A percentile compares a stretch with the other conserved stretches of the same genome.
Conservation (phyloP, 371 early-diverging fungal species). For the Actinomortierella wolfii region DNA sequence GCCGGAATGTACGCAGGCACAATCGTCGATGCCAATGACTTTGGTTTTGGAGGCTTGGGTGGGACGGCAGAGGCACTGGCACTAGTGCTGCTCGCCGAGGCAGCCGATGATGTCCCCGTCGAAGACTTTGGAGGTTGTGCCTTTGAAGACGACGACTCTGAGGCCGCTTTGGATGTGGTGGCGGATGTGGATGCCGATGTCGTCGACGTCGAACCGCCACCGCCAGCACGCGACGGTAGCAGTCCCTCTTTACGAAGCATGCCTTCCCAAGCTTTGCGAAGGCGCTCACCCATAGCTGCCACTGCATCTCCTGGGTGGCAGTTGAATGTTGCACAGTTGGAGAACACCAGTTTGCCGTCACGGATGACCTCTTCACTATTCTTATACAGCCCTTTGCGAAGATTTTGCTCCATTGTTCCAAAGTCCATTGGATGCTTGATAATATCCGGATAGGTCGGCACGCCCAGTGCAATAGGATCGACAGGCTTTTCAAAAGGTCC, state of each 20-base stretch:
- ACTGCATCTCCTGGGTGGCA: conserved; percentile 37
- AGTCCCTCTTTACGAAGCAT: conserved; percentile 37
- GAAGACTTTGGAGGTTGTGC: no score
- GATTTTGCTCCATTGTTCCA: conserved; percentile 85
- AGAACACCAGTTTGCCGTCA: conserved; percentile 56
- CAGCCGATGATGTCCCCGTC: no score
- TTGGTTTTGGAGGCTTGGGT: conserved; percentile 22
- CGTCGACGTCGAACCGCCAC: neutral
- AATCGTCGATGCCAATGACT: conserved; percentile 19
- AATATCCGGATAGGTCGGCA: conserved; percentile 80
- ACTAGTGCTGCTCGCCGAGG: neutral
- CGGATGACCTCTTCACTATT: conserved; percentile 51
- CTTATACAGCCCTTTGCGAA: conserved; percentile 49
- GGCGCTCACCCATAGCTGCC: conserved; percentile 29
- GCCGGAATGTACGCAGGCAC: conserved; percentile 37
- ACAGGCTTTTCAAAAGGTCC: conserved; percentile 69
- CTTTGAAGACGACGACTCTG: neutral
- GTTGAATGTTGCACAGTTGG: conserved; percentile 52
- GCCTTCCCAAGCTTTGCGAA: conserved; percentile 31
- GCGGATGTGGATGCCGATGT: conserved; percentile 5
- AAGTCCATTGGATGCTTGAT: conserved; percentile 98
- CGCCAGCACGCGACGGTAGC: neutral
- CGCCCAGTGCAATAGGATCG: conserved; percentile 68
- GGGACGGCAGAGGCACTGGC: neutral
- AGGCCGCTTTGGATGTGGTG: conserved; percentile 10